Evolutionary conservation across 2,329 filamentous ascomycete species (phyloP).

Genomic region (Fusarium nematophilum): DNA sequence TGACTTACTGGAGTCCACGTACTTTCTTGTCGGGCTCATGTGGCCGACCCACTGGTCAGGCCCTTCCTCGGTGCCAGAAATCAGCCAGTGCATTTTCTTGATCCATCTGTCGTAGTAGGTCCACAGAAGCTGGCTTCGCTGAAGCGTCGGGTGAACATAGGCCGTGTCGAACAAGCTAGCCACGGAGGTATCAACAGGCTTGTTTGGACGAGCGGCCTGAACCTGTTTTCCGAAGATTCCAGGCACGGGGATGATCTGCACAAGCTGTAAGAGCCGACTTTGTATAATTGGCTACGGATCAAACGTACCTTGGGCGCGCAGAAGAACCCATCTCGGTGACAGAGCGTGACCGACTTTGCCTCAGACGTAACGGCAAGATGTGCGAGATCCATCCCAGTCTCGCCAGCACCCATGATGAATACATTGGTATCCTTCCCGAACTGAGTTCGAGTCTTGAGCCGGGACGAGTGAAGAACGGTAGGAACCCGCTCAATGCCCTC

Average conservation of each 20-base stretch:
- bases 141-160: conserved; percentile 60
- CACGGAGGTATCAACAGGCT: conserved; percentile 59
- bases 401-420: conserved; percentile 57
- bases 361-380: conserved; percentile 57
- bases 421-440: conserved; percentile 55
- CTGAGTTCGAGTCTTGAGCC: conserved; percentile 55
- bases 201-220: conserved; percentile 46
- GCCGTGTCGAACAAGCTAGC: conserved; percentile 64
- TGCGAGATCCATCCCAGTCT: conserved; percentile 59
- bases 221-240: background rate
- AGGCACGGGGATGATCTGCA: conserved; percentile 44
- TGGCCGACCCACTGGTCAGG: conserved; percentile 62
- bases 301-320: conserved; percentile 56
- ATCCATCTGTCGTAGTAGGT: conserved; percentile 59
- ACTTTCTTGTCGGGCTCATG: conserved; percentile 52
- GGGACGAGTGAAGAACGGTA: conserved; percentile 56
- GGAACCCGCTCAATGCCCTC: conserved; percentile 52
- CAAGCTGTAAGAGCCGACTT: background rate
- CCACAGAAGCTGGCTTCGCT: conserved; percentile 57
- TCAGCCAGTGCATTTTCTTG: conserved; percentile 54
- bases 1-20: conserved; percentile 49
- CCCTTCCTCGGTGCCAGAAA: conserved; percentile 58
- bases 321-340: conserved; percentile 59
- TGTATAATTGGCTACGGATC: fast-evolving
- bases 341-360: conserved; percentile 56